Evolutionary conservation across 148 eudicot genomes (phyloP).

Genomic region (Hydrangea macrophylla): DNA sequence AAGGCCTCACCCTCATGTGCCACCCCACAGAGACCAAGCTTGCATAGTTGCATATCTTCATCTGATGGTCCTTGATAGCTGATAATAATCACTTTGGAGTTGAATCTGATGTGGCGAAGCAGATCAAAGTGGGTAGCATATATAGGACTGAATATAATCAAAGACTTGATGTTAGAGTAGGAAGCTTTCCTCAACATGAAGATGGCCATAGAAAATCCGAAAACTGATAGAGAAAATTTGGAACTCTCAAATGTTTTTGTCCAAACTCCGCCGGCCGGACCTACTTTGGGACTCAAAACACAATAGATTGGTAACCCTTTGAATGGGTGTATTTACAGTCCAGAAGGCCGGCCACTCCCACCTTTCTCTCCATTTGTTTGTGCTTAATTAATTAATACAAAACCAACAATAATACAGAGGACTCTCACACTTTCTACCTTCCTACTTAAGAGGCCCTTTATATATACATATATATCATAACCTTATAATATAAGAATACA

Average conservation of each 20-base stretch:
- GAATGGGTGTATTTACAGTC: slow-evolving; percentile 71
- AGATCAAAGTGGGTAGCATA: slow-evolving; percentile 58
- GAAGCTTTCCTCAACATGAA: slow-evolving; percentile 35
- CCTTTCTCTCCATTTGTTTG: slow-evolving; percentile 30
- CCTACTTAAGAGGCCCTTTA: too few species aligned
- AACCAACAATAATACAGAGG: too few species aligned
- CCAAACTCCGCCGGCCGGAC: slow-evolving; percentile 83
- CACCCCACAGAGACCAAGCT: slow-evolving; percentile 57
- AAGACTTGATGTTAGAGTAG: slow-evolving; percentile 40
- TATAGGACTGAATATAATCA: slow-evolving; percentile 53
- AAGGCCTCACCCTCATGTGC: slow-evolving; percentile 54
- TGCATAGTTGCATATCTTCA: slow-evolving; percentile 31
- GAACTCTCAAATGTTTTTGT: slow-evolving; percentile 42
- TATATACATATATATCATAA: too few species aligned
- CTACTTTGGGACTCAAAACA: slow-evolving; percentile 49
- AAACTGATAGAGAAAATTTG: slow-evolving; percentile 52
- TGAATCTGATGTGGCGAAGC: slow-evolving; percentile 38
- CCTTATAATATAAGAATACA: too few species aligned
- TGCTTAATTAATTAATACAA: too few species aligned
- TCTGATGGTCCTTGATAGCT: slow-evolving; percentile 39
- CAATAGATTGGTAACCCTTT: slow-evolving; percentile 63
- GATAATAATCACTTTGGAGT: slow-evolving; percentile 43
- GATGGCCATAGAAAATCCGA: slow-evolving; percentile 76
- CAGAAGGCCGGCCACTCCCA: slow-evolving; percentile 62
- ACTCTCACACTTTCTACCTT: too few species aligned